Base-by-base conservation (phyloP, 176 grass and related monocot genomes). In the Pontederia crassipes region DNA sequence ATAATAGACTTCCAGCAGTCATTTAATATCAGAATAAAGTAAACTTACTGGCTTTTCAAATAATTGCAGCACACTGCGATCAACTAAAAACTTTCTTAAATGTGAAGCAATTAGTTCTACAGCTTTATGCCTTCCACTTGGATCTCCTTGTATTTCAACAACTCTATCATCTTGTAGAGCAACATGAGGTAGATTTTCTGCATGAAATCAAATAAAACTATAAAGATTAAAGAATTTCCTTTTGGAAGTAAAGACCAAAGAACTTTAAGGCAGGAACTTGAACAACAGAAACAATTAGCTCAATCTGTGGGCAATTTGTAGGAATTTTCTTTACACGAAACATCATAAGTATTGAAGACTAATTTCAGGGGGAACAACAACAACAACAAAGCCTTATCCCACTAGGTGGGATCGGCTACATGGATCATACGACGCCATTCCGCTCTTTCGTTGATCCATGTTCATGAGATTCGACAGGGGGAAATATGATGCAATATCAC, bases 71-170 rank as follows among this genome's bases (percentile, higher is more conserved):
- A 98, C 87, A 59, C 81, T 85, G 72, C 84, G 87, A 75, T 98
- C 93, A 77, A 98, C 84, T 74, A 98, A 81, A 88, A 98, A 98
- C 58, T 98, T 98, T 75, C 87, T 88, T 56, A 98, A 68, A 76
- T 98, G 85, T 15, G 20, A 78, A 72, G 87, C 77, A 74, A 98
- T 92, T 67, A 98, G 68, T 69, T 88, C 93, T 57, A 98, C 79
- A 27, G 87, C 93, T 78, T 98, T 98, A 62, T 98, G 93, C 83
- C 80, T 76, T 63, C 75, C 79, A 28, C 55, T 51, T 61, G 84
- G 87, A 64, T 91, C 87, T 58, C 93, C 93, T 78, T 98, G 93
- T 74, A 98, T 98, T 79, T 98, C 84, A 0, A 98, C 93, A 68
- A 98, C 80, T 88, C 93, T 85, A 55, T 98, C 93, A 78, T 98